phyloP scores from a whole-genome alignment of 208 protist genomes.

The Endotrypanum monterogeii region DNA sequence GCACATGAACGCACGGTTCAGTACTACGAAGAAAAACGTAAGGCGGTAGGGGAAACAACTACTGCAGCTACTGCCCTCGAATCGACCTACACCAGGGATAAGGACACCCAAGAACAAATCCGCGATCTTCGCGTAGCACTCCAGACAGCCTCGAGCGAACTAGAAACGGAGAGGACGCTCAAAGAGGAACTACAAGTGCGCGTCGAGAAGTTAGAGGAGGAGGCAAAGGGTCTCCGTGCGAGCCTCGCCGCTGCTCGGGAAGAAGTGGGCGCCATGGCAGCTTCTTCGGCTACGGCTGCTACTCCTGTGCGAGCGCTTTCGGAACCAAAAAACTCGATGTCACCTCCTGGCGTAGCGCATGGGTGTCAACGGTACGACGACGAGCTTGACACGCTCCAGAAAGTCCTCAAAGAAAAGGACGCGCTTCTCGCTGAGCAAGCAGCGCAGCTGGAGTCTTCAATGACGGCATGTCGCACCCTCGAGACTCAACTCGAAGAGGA shows the following conservation, averaged over 20 bases:
- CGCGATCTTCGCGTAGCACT: slow-evolving; percentile 5
- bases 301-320: not conserved
- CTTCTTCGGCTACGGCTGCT: not conserved
- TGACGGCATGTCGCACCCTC: not conserved
- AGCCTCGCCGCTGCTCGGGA: not conserved
- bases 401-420: not conserved
- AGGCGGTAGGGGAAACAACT: not conserved
- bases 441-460: slow-evolving; percentile 14
- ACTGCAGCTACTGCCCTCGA: slow-evolving; percentile 1
- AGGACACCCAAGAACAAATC: slow-evolving; percentile 3
- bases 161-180: slow-evolving; percentile 8
- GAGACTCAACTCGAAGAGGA: slow-evolving; percentile 16
- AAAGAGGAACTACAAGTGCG: not conserved
- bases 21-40: slow-evolving; percentile 50
- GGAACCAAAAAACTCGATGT: too few relatives aligned
- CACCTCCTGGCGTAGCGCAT: not conserved
- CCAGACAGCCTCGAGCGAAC: slow-evolving; percentile 1
- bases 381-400: not conserved
- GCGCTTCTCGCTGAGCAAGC: not conserved
- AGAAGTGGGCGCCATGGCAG: not conserved
- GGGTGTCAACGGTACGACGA: not conserved
- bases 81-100: not conserved
- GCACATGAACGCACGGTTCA: slow-evolving; percentile 40
- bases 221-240: not conserved
- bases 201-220: slow-evolving; percentile 5